Base-by-base conservation (phyloP, 2,329 filamentous ascomycete genomes). In the Xylaria sp. region DNA sequence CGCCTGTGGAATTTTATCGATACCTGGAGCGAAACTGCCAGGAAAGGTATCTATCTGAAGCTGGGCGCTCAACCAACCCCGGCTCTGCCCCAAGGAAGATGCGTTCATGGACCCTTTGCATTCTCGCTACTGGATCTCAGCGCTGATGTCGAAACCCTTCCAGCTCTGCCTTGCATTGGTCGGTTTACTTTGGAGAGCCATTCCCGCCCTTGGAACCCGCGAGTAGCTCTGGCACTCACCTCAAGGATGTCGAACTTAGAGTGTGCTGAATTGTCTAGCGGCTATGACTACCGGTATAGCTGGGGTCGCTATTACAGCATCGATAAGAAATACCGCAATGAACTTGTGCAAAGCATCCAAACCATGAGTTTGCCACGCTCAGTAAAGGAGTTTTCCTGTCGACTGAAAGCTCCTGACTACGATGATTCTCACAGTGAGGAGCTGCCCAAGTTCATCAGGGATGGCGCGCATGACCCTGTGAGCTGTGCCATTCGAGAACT, bases 291-390 rank as follows among this genome's bases (percentile, higher is more conserved):
- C n/a, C n/a, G 1, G 37, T 46, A 37, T 48, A 18, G 37, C 25
- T 65, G 63, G 63, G 46, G 48, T 54, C 56, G 34, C 23, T 65
- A 65, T 55, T 48, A 59, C 48, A 34, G 28, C 55, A 37, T 60
- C 4, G 32, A 52, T 28, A 41, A 48, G 7, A 12, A 25, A 18
- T 65, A 28, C 8, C 63, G 63, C 18, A 15, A 48, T 48, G 37
- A 18, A 7, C 48, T 65, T 20, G 63, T 60, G 7, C 48, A 37
- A n/a, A 23, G 25, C 25, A 23, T 48, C 20, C 23, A 60, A n/a
- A 18, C 48, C 5, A 60, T 25, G 3, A 1, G 18, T 23, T 48
- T 65, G 25, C 63, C 63, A 10, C 13, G 23, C 7, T 60, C 48
- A 3, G 12, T 55, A 12, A 48, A 46, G 37, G 51, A 13, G 4